These are phyloP conservation scores for Haematococcus sp. DNA, from an alignment of 139 green algal genomes.

Conservation along the genomic window DNA sequence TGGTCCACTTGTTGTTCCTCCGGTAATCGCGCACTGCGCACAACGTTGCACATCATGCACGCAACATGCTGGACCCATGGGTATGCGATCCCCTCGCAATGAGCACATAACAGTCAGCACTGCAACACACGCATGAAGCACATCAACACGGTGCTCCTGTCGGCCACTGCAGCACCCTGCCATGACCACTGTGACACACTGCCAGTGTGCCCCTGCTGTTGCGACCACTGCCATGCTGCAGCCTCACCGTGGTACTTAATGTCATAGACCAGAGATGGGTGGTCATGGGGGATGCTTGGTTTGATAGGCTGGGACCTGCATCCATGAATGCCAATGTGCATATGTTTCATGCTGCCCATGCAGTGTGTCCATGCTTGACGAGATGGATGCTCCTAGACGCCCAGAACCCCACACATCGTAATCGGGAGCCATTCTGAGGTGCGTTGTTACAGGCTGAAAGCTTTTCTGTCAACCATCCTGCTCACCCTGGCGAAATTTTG, in stretches of 20 bases:
- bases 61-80: too few species aligned
- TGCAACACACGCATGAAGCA: too few species aligned
- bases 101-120: too few species aligned
- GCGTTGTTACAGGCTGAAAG: not conserved
- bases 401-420: too few species aligned
- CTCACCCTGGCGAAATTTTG: slow-evolving; percentile 40
- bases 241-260: slow-evolving; percentile 72
- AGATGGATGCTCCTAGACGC: not conserved
- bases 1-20: slow-evolving; percentile 48
- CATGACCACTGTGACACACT: too few species aligned
- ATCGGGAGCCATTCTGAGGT: not conserved
- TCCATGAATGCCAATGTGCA: not conserved
- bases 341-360: not conserved
- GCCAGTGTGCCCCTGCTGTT: not conserved
- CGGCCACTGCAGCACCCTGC: too few species aligned
- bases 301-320: slow-evolving; percentile 65
- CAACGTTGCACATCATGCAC: too few species aligned
- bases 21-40: slow-evolving; percentile 38
- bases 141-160: not conserved
- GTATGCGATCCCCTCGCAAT: too few species aligned
- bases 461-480: not conserved
- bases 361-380: not conserved
- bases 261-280: slow-evolving; percentile 63
- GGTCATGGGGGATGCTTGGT: slow-evolving; percentile 57
- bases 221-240: not conserved